phyloP scores from a whole-genome alignment of 148 eudicot genomes.

The Fagopyrum esculentum region DNA sequence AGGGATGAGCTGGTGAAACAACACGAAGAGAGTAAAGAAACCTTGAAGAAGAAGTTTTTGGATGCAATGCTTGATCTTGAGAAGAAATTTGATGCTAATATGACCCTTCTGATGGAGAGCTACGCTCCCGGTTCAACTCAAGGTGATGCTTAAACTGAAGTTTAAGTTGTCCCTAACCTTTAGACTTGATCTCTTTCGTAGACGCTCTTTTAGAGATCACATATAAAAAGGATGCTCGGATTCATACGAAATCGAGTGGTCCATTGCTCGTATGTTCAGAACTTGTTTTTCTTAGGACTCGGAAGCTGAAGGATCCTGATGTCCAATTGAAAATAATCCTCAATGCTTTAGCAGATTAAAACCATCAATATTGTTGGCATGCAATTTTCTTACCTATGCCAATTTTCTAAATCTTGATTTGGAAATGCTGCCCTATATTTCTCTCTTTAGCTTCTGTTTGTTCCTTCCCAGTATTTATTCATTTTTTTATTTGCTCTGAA shows the following conservation, averaged over 20 bases:
- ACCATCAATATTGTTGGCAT: not conserved
- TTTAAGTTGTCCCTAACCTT: not conserved
- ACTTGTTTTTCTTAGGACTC: not conserved
- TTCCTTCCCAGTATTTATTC: no score
- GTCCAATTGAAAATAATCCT: not conserved
- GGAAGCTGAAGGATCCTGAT: no score
- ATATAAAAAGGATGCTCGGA: not conserved
- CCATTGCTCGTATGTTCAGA: no score
- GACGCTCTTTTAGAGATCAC: not conserved
- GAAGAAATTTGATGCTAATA: conserved; percentile 29
- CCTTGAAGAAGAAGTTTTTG: conserved; percentile 37
- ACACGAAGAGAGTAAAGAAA: conserved; percentile 32
- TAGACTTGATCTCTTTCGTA: not conserved
- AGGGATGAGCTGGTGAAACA: conserved; percentile 37
- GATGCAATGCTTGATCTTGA: conserved; percentile 52
- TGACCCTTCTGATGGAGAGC: conserved; percentile 49
- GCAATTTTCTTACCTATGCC: not conserved
- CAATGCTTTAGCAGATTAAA: not conserved
- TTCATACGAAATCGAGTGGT: no score
- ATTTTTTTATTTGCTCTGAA: not conserved
- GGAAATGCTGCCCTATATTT: no score
- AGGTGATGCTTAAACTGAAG: not conserved
- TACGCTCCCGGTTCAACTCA: conserved; percentile 29
- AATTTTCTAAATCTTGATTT: no score
- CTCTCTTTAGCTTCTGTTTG: no score